Evolutionary conservation across 2,329 filamentous ascomycete genomes (phyloP).

Genomic region (Calonectria pseudoturangicola): DNA sequence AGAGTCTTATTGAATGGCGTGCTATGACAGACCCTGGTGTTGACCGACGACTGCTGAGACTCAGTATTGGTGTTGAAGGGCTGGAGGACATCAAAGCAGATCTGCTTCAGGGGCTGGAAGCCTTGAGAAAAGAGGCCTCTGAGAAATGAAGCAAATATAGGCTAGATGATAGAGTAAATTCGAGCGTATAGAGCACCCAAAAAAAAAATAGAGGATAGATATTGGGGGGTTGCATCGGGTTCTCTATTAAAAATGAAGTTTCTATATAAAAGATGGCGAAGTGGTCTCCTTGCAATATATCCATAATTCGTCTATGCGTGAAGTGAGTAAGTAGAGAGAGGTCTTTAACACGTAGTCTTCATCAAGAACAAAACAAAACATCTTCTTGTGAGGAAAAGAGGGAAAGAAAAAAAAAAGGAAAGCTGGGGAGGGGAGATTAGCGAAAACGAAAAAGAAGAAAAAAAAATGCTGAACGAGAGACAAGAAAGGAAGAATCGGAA

Average conservation of each 20-base stretch:
- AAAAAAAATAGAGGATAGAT: conserved; percentile 26
- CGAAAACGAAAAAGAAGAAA: conserved; percentile 11
- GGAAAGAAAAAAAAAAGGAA: conserved; percentile 17
- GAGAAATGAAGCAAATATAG: conserved; percentile 6
- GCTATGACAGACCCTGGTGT: conserved; percentile 87
- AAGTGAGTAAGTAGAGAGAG: neutral
- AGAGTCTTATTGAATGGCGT: conserved; percentile 97
- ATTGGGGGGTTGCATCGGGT: neutral
- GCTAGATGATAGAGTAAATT: conserved; percentile 4
- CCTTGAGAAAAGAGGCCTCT: conserved; percentile 60
- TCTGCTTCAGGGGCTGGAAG: conserved; percentile 79
- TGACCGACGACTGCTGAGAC: conserved; percentile 82
- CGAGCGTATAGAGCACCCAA: conserved; percentile 16
- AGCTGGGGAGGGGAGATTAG: neutral
- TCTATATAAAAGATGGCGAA: neutral
- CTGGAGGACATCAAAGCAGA: conserved; percentile 90
- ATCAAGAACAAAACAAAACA: neutral
- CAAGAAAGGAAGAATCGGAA: conserved; percentile 20
- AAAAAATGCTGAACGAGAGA: conserved; percentile 15
- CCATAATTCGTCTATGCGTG: conserved; percentile 16
- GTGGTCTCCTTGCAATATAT: neutral
- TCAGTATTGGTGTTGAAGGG: conserved; percentile 91
- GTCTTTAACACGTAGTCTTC: neutral
- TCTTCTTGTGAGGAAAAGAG: conserved; percentile 11
- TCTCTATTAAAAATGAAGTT: conserved; percentile 12